Evolutionary conservation across 129 eudicot species (phyloP).

Genomic region (Sambucus nigra): DNA sequence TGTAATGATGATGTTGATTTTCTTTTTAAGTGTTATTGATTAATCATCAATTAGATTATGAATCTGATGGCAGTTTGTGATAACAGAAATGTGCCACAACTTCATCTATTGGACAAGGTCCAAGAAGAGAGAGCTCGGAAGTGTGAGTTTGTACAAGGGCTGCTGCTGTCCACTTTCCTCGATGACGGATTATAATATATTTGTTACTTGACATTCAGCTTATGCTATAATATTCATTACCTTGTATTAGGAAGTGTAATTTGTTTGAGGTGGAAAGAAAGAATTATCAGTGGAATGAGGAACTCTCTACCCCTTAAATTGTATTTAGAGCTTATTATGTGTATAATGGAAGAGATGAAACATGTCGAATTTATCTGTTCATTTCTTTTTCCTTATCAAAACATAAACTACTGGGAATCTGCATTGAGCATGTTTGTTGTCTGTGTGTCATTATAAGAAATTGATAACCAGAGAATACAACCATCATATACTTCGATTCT

Average conservation of each 20-base stretch:
- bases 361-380: too few relatives aligned
- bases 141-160: conserved; percentile 82
- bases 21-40: background rate
- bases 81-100: conserved; percentile 29
- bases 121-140: conserved; percentile 67
- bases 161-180: conserved; percentile 67
- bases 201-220: too few relatives aligned
- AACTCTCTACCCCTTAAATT: conserved; percentile 17
- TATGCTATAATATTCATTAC: too few relatives aligned
- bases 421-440: too few relatives aligned
- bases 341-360: conserved; percentile 16
- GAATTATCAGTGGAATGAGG: conserved; percentile 2
- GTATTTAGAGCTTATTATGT: conserved; percentile 21
- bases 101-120: conserved; percentile 56
- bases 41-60: background rate
- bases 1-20: background rate
- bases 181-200: conserved; percentile 48
- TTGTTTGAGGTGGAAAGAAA: conserved; percentile 7
- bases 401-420: too few relatives aligned
- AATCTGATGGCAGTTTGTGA: background rate
- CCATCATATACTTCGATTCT: too few relatives aligned
- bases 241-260: too few relatives aligned
- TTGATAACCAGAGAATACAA: too few relatives aligned
- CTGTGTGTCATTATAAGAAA: too few relatives aligned
- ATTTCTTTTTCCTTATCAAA: too few relatives aligned